Evolutionary conservation across 2,329 filamentous ascomycete species (phyloP), one percentile per base, ranked within the genome.

Genomic region (Colletotrichum lentis): DNA sequence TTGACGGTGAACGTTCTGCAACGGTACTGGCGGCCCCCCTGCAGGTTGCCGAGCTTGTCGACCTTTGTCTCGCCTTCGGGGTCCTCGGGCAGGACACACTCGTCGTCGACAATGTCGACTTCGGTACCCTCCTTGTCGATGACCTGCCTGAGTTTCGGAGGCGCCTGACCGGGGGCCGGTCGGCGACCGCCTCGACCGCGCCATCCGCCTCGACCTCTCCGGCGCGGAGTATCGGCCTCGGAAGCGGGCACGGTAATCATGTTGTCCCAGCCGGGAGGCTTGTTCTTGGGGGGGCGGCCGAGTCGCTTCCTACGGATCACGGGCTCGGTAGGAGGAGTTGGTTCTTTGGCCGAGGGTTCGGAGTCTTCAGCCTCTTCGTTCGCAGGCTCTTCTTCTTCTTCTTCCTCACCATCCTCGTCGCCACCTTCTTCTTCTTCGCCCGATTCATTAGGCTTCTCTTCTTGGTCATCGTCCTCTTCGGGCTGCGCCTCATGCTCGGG

Each of bases 41-140:
- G 85, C 3, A 99, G 86, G 74, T 92, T 89, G 37, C 96, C 96
- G 73, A 91, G 80, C 81, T 95, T 95, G 80, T 97, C 93, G 10
- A 99, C 95, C 82, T 98, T 99, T 71, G 88, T 88, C 80, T 97
- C 94, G 72, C 96, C 96, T 76, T 95, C 93, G 1, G 90, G 80
- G 73, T 98, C 95, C 71, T 94, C 91, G 0, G 94, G 93, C 52
- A 99, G 84, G 41, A 91, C 91, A 52, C 97, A 93, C 81, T 99
- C 96, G 74, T 99, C 96, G 75, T 97, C 87, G 69, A 93, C 86
- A 65, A 99, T 95, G 75, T 96, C 91, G 80, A 95, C 90, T 80
- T 93, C 89, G 67, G 94, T 97, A 59, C 96, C 96, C 74, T 97
- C 94, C 75, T 96, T 96, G 79, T 98, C 96, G 69, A 97, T 91